Evolutionary conservation across 2,329 filamentous ascomycete species (phyloP).

Genomic region (Clarireedia hainanense): DNA sequence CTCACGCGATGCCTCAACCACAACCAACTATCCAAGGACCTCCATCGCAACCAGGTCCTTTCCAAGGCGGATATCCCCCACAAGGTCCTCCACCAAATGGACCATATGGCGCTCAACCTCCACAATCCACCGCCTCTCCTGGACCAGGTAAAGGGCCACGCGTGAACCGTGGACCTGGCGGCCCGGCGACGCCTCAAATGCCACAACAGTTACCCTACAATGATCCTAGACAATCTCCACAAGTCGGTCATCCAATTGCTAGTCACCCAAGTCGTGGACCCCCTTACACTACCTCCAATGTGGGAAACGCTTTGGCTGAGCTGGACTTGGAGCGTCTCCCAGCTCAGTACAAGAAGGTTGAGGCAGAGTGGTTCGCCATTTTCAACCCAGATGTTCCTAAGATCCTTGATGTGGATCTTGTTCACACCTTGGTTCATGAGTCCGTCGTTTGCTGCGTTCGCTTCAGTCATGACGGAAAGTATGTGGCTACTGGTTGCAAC

Average conservation of each 20-base stretch:
- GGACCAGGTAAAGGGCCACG: conserved; percentile 64
- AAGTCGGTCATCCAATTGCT: conserved; percentile 78
- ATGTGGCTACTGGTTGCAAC: conserved; percentile 94
- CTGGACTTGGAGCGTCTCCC: conserved; percentile 81
- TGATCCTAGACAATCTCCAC: conserved; percentile 73
- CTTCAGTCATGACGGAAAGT: conserved; percentile 93
- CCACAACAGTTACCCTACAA: conserved; percentile 82
- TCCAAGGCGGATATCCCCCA: conserved; percentile 46
- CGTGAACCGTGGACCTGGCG: conserved; percentile 56
- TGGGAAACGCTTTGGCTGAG: conserved; percentile 71
- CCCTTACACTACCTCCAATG: conserved; percentile 35
- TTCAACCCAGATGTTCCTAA: conserved; percentile 92
- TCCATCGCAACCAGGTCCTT: conserved; percentile 57
- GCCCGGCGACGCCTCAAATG: conserved; percentile 86
- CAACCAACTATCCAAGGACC: conserved; percentile 38
- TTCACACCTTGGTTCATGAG: conserved; percentile 87
- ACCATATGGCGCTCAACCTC: conserved; percentile 68
- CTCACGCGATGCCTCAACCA: conserved; percentile 56
- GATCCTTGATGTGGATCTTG: conserved; percentile 83
- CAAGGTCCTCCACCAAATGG: conserved; percentile 51
- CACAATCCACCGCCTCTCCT: conserved; percentile 78
- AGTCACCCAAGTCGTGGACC: conserved; percentile 40
- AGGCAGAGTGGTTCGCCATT: conserved; percentile 89
- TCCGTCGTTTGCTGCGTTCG: conserved; percentile 97
- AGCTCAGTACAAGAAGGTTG: conserved; percentile 79